Conservation (phyloP, 768 basidiomycete species). For the Leccinum barrowsii region DNA sequence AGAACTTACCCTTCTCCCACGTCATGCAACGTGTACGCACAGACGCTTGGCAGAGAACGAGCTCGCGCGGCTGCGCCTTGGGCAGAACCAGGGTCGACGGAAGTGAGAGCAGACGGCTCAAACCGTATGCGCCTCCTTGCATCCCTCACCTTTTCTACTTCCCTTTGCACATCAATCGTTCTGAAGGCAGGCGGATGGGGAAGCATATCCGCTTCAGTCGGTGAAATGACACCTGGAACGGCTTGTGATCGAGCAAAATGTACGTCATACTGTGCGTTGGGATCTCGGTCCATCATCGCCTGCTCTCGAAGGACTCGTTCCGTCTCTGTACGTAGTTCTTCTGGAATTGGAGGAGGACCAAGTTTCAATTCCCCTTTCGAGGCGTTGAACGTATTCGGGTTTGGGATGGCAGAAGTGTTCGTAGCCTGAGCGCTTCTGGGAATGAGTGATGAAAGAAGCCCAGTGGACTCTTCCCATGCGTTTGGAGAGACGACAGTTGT, state of each 20-base stretch:
- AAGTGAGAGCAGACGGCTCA: conserved; percentile 65
- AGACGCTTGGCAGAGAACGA: conserved; percentile 84
- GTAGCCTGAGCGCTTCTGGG: conserved; percentile 52
- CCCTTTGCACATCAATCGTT: conserved; percentile 82
- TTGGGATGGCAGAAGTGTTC: conserved; percentile 40
- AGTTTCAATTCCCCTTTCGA: conserved; percentile 80
- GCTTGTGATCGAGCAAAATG: conserved; percentile 48
- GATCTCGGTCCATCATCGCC: conserved; percentile 69
- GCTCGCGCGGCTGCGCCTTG: conserved; percentile 54
- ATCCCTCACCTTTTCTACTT: conserved; percentile 87
- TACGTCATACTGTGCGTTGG: conserved; percentile 61
- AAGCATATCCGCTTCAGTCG: conserved; percentile 66
- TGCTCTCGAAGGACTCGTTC: conserved; percentile 79
- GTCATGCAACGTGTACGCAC: conserved; percentile 93
- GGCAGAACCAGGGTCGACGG: conserved; percentile 53
- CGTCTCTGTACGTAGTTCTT: conserved; percentile 78
- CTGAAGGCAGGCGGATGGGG: conserved; percentile 84
- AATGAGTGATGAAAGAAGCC: conserved; percentile 74
- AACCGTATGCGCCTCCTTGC: conserved; percentile 88
- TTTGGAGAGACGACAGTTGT: conserved; percentile 58
- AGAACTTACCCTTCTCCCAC: conserved; percentile 83
- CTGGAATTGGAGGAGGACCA: conserved; percentile 73
- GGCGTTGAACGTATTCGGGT: conserved; percentile 71
- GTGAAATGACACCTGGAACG: conserved; percentile 57
- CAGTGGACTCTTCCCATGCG: conserved; percentile 85